A percentile compares a stretch with the other conserved stretches of the same genome.
Conservation (phyloP, 768 basidiomycete species). For the Neoboletus subvelutipes region DNA sequence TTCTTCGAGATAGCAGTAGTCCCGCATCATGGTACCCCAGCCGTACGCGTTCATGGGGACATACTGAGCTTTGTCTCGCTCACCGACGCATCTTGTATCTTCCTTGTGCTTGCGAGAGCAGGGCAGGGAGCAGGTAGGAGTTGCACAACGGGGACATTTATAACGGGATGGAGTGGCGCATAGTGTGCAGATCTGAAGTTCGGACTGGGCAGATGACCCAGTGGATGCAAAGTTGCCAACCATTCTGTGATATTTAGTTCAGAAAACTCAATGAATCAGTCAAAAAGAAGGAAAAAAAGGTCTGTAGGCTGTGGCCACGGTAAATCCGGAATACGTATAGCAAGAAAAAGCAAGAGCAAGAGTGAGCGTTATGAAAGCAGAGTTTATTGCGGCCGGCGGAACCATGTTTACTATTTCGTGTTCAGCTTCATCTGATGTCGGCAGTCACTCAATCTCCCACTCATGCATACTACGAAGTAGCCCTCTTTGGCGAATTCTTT, state of each 20-base stretch:
- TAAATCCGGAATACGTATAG: neutral
- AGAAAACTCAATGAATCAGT: neutral
- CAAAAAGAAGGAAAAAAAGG: neutral
- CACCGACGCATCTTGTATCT: conserved; percentile 60
- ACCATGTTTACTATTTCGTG: neutral
- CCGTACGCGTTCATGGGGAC: conserved; percentile 82
- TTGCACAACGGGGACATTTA: conserved; percentile 74
- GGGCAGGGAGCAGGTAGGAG: conserved; percentile 68
- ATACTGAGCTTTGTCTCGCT: conserved; percentile 69
- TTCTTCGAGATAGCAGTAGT: conserved; percentile 86
- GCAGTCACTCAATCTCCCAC: conserved; percentile 30
- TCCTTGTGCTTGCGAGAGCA: conserved; percentile 74
- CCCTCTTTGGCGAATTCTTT: conserved; percentile 81
- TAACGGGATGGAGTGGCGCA: conserved; percentile 61
- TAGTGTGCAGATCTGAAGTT: conserved; percentile 42
- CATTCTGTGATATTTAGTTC: conserved; percentile 6
- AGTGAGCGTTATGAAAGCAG: too few species aligned
- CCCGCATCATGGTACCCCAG: conserved; percentile 87
- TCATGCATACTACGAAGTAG: conserved; percentile 79
- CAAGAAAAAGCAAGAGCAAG: too few species aligned
- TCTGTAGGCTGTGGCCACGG: neutral
- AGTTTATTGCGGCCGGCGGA: neutral
- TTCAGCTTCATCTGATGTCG: conserved; percentile 16
- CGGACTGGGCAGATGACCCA: conserved; percentile 15
- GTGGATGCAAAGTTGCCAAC: conserved; percentile 6